Evolutionary conservation across 306 rosid genomes (phyloP).

Genomic region (Prunus mira): DNA sequence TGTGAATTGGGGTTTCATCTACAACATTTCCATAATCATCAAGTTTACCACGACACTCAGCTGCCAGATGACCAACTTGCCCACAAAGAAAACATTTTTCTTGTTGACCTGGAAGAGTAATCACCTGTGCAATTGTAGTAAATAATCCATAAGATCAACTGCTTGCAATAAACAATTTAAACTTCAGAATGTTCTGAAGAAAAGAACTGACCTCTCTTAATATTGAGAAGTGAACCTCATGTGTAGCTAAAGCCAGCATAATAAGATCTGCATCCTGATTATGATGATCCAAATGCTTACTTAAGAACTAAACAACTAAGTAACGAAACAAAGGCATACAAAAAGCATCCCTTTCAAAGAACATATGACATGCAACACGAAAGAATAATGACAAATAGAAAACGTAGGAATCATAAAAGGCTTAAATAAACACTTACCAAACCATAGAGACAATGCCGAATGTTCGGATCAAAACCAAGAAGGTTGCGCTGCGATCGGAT

Average conservation of each 20-base stretch:
- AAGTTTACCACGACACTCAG: conserved; percentile 78
- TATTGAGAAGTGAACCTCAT: conserved; percentile 91
- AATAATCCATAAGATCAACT: conserved; percentile 28
- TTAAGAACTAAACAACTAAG: conserved; percentile 7
- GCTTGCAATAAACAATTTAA: conserved; percentile 25
- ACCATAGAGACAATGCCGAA: conserved; percentile 87
- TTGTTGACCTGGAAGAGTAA: conserved; percentile 83
- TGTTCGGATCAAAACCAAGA: conserved; percentile 83
- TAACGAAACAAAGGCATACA: not conserved
- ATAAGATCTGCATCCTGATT: conserved; percentile 95
- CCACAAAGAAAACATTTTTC: conserved; percentile 88
- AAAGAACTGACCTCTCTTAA: conserved; percentile 82
- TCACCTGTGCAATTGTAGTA: conserved; percentile 51
- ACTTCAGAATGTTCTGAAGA: conserved; percentile 12
- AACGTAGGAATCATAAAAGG: conserved; percentile 5
- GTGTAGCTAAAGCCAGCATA: conserved; percentile 92
- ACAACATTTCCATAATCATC: conserved; percentile 57
- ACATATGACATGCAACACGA: not conserved
- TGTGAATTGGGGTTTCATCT: conserved; percentile 79
- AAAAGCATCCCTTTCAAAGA: conserved; percentile 13
- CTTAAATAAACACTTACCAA: conserved; percentile 57
- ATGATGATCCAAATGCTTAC: not conserved
- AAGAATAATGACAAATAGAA: conserved; percentile 1
- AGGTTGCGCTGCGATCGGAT: conserved; percentile 77
- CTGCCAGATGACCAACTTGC: conserved; percentile 91